phyloP scores from a whole-genome alignment of 2,329 filamentous ascomycete species.

The Phoma sp. region DNA sequence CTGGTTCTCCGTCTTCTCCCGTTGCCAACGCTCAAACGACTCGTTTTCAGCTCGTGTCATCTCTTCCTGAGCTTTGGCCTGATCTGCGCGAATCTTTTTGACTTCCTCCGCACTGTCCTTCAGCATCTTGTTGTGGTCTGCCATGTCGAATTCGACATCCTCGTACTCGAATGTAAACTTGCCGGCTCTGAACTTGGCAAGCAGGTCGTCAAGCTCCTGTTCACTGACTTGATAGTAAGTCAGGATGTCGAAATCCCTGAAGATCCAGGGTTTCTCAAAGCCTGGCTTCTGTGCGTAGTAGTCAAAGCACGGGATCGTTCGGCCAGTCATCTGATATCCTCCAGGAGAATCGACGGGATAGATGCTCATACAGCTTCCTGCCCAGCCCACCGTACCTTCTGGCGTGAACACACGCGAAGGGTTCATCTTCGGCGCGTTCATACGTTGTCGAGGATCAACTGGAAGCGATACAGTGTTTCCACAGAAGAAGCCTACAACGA shows the following conservation, averaged over 20 bases:
- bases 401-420: conserved; percentile 64
- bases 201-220: conserved; percentile 57
- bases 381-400: conserved; percentile 63
- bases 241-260: conserved; percentile 63
- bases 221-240: conserved; percentile 62
- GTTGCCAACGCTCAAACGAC: conserved; percentile 51
- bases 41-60: conserved; percentile 57
- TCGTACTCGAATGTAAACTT: conserved; percentile 60
- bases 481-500: conserved; percentile 63
- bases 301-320: conserved; percentile 62
- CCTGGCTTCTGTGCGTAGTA: conserved; percentile 59
- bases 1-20: conserved; percentile 52
- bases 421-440: conserved; percentile 64
- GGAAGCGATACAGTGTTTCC: conserved; percentile 61
- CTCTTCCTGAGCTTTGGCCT: conserved; percentile 57
- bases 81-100: conserved; percentile 51
- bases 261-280: conserved; percentile 61
- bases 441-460: conserved; percentile 60
- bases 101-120: conserved; percentile 57
- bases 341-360: conserved; percentile 65
- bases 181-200: conserved; percentile 58
- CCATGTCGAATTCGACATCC: conserved; percentile 61
- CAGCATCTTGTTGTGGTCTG: conserved; percentile 59
- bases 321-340: conserved; percentile 62
- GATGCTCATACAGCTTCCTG: conserved; percentile 60